Conservation (phyloP, 2,329 filamentous ascomycete species). For the Xylaria sp. region DNA sequence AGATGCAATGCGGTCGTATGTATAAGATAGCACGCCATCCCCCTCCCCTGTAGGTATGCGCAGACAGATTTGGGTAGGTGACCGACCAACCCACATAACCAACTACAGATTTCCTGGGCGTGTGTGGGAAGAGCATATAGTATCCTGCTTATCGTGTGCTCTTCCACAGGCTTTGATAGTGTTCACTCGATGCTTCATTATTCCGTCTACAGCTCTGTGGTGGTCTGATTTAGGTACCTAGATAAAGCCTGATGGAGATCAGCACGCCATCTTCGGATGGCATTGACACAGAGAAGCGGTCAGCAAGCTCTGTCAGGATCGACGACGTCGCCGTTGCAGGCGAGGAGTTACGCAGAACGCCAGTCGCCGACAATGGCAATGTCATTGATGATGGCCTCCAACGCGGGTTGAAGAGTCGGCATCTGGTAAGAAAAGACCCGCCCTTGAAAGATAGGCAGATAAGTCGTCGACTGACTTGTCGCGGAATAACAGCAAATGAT, state of each 20-base stretch:
- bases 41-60: not conserved
- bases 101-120: not conserved
- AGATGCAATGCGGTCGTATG: not conserved
- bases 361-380: constrained; percentile 44
- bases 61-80: not conserved
- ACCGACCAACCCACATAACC: not conserved
- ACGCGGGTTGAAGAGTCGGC: constrained; percentile 47
- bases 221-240: not conserved
- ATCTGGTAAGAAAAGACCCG: constrained; percentile 39
- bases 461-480: not conserved
- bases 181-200: not conserved
- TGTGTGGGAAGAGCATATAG: not conserved
- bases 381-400: constrained; percentile 47
- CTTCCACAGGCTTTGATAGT: not conserved
- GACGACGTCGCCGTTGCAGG: constrained; percentile 7
- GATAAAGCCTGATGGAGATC: constrained; percentile 16
- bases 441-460: not conserved
- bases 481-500: constrained; percentile 45
- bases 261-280: constrained; percentile 18
- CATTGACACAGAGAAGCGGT: constrained; percentile 29
- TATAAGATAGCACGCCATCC: constrained; percentile 13
- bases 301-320: constrained; percentile 27
- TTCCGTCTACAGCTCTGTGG: not conserved
- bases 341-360: constrained; percentile 17
- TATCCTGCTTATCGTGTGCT: not conserved